These are phyloP conservation scores for Hyparrhenia diplandra DNA, from an alignment of 176 grass and related monocot genomes.

Conservation along the genomic window DNA sequence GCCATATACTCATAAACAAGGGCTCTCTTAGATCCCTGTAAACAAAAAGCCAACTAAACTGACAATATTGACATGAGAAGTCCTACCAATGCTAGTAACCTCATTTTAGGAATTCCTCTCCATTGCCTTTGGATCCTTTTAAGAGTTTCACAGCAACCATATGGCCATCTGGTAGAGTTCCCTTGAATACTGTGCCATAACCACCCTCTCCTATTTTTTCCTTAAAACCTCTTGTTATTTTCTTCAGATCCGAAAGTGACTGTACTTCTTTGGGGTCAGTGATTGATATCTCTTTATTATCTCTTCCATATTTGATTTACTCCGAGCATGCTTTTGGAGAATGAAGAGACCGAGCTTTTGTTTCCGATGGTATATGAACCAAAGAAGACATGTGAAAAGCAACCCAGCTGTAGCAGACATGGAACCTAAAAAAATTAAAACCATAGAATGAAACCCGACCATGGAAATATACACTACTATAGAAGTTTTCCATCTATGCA, in stretches of 20 bases:
- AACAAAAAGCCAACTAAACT: too few species aligned
- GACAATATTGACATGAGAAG: too few species aligned
- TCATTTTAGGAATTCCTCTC: too few species aligned
- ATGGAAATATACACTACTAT: background rate
- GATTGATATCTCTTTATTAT: conserved; percentile 34
- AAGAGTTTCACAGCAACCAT: too few species aligned
- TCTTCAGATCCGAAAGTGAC: conserved; percentile 47
- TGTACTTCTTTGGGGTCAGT: conserved; percentile 39
- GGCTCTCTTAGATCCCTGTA: too few species aligned
- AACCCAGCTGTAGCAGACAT: conserved; percentile 2
- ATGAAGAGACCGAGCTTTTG: background rate
- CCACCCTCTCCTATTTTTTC: too few species aligned
- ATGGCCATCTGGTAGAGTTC: too few species aligned
- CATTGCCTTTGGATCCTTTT: too few species aligned
- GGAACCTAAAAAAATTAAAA: background rate
- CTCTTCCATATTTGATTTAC: conserved; percentile 32
- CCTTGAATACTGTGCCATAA: too few species aligned
- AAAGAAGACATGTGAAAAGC: too few species aligned
- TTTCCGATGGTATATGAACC: background rate
- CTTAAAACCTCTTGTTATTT: conserved; percentile 53
- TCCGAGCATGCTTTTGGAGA: background rate
- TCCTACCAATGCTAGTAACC: too few species aligned
- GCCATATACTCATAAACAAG: too few species aligned
- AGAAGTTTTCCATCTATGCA: background rate
- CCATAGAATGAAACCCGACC: background rate